Base-by-base conservation (phyloP, 345 rosid species). In the Geranium brycei region DNA sequence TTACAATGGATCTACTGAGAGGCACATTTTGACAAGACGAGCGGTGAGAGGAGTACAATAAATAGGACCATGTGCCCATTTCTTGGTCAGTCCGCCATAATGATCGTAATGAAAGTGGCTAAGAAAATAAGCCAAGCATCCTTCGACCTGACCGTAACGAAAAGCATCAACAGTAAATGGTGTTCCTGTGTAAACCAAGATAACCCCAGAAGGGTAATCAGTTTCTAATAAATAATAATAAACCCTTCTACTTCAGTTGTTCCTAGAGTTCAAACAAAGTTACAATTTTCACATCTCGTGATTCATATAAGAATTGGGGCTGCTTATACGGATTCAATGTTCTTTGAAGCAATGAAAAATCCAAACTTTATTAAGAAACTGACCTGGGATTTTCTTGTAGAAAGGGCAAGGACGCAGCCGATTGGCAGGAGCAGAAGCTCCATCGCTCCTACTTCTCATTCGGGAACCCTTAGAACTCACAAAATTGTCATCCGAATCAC, bases 21-120 rank as follows among this genome's bases (percentile, higher is more conserved):
- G 87, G 72, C 82, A 77, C 63, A 83, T 73, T 55, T 31, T 77
- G 19, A 89, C 82, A 63, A 86, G 92, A 62, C 82, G 79, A 66
- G 86, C 82, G 32, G 93, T 89, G 72, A 89, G 76, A 60, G 82
- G 79, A 19, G 81, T 77, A 51, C 93, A 85, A 61, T 85, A 85
- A 57, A 89, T 80, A 7, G 87, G 91, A 63, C 89, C 91, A 32
- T 86, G 86, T 35, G 86, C 80, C 96, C 93, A 86, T 64, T 70
- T 59, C 65, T 83, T 89, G 59, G 79, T 71, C 63, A 89, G 91
- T 41, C 96, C 96, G 62, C 79, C 87, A 51, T 85, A 89, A 59
- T 86, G 93, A 80, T 89, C 93, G 66, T 64, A 71, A 62, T 86
- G 96, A 69, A 83, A 89, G 59, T 89, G 93, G n/a, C 91, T 83